Percentiles rank a stretch among this genome's conserved stretches.
Evolutionary conservation across 2,329 filamentous ascomycete genomes (phyloP).

Genomic region (Aspergillus sclerotialis): DNA sequence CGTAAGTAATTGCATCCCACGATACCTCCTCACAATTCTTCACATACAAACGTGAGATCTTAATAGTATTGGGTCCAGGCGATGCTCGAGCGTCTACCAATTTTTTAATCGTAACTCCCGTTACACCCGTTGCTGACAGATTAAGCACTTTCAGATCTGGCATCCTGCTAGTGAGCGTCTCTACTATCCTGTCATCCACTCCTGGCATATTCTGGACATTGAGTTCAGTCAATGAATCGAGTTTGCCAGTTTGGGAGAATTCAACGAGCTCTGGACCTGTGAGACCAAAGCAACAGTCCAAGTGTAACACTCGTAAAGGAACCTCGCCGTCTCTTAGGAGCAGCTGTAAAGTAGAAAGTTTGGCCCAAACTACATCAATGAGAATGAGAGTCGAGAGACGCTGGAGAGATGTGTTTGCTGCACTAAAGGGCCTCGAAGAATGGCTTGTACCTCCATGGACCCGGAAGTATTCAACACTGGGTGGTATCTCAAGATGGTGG

Average conservation of each 20-base stretch:
- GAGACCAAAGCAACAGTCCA: slow-evolving; percentile 22
- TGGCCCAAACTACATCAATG: slow-evolving; percentile 19
- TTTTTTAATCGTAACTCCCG: slow-evolving; percentile 26
- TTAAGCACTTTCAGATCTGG: slow-evolving; percentile 25
- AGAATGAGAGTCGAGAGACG: slow-evolving; percentile 23
- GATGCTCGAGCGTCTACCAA: slow-evolving; percentile 18
- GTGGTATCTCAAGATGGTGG: slow-evolving; percentile 17
- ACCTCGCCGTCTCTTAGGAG: slow-evolving; percentile 14
- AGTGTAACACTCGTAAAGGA: slow-evolving; percentile 17
- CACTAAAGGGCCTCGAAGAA: no score
- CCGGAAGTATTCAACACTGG: slow-evolving; percentile 22
- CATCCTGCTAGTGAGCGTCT: slow-evolving; percentile 14
- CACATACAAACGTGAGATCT: slow-evolving; percentile 20
- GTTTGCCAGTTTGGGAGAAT: slow-evolving; percentile 10
- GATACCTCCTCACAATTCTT: slow-evolving; percentile 24
- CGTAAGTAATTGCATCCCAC: slow-evolving; percentile 27
- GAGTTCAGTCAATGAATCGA: slow-evolving; percentile 20
- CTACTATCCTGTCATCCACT: slow-evolving; percentile 19
- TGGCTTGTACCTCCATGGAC: no score
- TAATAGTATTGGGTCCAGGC: slow-evolving; percentile 4
- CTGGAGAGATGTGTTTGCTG: slow-evolving; percentile 14
- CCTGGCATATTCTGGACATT: slow-evolving; percentile 18
- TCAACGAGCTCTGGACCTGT: slow-evolving; percentile 7
- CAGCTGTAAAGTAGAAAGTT: slow-evolving; percentile 4
- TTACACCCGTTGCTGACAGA: slow-evolving; percentile 27